Conservation (phyloP, 352 stramenopile species). For the Phytopythium ostracodes region DNA sequence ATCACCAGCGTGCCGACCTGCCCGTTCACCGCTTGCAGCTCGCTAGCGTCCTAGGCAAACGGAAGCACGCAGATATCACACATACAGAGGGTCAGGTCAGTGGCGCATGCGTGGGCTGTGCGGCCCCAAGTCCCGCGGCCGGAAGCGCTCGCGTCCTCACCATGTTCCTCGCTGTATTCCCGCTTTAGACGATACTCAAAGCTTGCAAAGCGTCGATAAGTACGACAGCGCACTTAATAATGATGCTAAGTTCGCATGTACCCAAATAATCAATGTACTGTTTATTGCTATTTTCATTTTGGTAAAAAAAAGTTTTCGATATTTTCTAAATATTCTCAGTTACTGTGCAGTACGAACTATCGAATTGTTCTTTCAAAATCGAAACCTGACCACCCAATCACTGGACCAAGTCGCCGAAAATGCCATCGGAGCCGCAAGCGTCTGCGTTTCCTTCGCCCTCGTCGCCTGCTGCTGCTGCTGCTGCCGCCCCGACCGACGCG, state of each 20-base stretch:
- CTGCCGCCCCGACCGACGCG: neutral
- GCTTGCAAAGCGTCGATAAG: too few relatives aligned
- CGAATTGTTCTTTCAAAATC: neutral
- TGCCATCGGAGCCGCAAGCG: neutral
- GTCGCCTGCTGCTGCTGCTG: neutral
- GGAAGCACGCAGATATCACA: neutral
- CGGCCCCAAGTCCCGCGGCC: too few relatives aligned
- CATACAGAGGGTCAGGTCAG: neutral
- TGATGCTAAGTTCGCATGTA: too few relatives aligned
- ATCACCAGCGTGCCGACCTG: constrained; percentile 67
- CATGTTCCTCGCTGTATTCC: neutral
- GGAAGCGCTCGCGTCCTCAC: neutral
- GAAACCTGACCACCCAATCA: neutral
- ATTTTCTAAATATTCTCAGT: too few relatives aligned
- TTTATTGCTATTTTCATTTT: too few relatives aligned
- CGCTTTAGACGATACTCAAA: neutral
- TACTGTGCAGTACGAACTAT: too few relatives aligned
- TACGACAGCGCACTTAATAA: too few relatives aligned
- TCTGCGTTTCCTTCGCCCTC: neutral
- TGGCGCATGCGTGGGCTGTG: neutral
- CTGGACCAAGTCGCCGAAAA: neutral
- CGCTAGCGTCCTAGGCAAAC: constrained; percentile 37
- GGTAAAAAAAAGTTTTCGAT: too few relatives aligned
- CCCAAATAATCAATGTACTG: too few relatives aligned
- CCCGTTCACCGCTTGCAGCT: constrained; percentile 36